Evolutionary conservation across 2,329 filamentous ascomycete genomes (phyloP).

Genomic region (Fusarium oligoseptatum): DNA sequence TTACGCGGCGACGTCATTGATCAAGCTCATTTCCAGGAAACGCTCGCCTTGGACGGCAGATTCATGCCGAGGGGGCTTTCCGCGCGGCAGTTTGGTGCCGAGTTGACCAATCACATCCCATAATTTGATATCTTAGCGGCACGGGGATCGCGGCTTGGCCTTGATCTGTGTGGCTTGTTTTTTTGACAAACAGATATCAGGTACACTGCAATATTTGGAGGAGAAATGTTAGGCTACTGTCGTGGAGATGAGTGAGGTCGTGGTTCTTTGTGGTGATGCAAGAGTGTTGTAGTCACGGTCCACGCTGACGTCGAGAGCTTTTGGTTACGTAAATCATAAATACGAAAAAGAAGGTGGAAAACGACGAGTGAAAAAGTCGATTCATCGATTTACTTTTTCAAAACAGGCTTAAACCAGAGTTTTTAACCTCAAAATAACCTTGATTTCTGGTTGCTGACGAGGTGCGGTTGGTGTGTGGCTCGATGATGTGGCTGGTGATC

Average conservation of each 20-base stretch:
- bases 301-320: not conserved
- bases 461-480: not conserved
- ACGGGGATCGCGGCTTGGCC: constrained; percentile 30
- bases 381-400: not conserved
- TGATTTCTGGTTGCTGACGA: not conserved
- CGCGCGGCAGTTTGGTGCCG: constrained; percentile 35
- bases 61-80: constrained; percentile 33
- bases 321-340: not conserved
- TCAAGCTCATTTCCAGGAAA: constrained; percentile 11
- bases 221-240: not conserved
- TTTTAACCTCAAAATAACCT: constrained; percentile 2
- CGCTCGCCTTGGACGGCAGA: constrained; percentile 32
- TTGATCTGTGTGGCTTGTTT: constrained; percentile 33
- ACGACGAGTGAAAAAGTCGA: fast-evolving
- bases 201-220: not conserved
- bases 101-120: constrained; percentile 18
- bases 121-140: not conserved
- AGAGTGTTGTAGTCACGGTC: not conserved
- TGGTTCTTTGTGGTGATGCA: not conserved
- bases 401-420: not conserved
- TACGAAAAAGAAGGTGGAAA: not conserved
- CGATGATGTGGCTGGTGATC: not conserved
- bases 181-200: not conserved
- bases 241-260: not conserved
- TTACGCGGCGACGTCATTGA: constrained; percentile 28